Evolutionary conservation across 176 grass and related monocot species (phyloP), one percentile per base, ranked within the genome.

Genomic region (Juncus inflexus): DNA sequence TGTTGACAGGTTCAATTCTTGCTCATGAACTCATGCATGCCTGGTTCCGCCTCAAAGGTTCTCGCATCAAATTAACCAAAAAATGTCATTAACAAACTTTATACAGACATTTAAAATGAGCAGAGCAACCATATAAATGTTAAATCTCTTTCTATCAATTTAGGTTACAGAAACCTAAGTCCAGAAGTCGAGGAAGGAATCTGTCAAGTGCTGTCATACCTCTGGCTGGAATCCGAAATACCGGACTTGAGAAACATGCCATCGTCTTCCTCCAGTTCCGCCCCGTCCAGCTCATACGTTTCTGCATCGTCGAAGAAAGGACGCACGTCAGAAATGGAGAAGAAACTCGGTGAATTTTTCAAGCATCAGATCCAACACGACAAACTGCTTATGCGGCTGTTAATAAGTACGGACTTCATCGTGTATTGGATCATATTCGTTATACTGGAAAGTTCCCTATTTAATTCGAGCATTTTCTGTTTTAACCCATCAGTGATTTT

Each of bases 11-110:
- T 3, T 99, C 94, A 52, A 96, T 96, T 68, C 87, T 96, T 76
- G 84, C 84, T 77, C 92, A 96, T 74, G 92, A 96, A 80, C 61
- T 96, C 64, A 91, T 96, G 92, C 87, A 96, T 2, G 82, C 79
- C 9, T 96, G 87, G 87, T 74, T 91, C 73, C 84, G 92, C 66
- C 92, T 91, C 45, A 99, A 99, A 92, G 85, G 94, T 92, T n/a
- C n/a, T 77, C 35, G 4, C 63, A 14, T n/a, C 42, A 40, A 12
- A 7, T 62, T 61, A 16, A 3, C 66, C 13, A 4, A 56, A 4
- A 15, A 15, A 56, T 56, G 7, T 56, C 53, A 3, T 9, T 56
- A n/a, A n/a, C 53, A n/a, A n/a, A n/a, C 53, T 12, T 12, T 56
- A 56, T 3, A 4, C 9, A n/a, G 7, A 56, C 3, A 12, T 56